A percentile compares a stretch with the other conserved stretches of the same genome.
Conservation (phyloP, 148 eudicot species). For the Vaccinium myrtillus region DNA sequence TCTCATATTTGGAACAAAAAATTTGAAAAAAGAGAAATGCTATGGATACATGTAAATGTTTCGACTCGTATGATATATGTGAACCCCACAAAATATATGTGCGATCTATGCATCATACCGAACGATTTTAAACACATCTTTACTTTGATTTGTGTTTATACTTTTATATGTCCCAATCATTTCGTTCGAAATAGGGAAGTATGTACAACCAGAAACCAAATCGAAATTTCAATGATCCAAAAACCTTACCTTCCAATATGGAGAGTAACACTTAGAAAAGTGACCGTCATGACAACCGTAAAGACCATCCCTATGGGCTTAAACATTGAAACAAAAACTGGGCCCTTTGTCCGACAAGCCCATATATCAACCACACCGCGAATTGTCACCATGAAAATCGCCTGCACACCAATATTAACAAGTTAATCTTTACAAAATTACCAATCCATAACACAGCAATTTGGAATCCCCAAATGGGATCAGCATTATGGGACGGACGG, state of each 20-base stretch:
- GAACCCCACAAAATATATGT: neutral
- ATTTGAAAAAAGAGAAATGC: neutral
- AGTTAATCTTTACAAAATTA: neutral
- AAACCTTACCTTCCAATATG: neutral
- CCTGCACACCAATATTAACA: neutral
- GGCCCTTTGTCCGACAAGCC: neutral
- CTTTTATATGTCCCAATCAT: too few relatives aligned
- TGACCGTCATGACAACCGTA: neutral
- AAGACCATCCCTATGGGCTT: constrained; percentile 10
- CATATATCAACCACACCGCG: neutral
- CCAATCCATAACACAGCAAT: neutral
- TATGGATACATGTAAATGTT: neutral
- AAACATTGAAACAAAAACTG: constrained; percentile 13
- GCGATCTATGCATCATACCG: neutral
- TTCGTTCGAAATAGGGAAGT: too few relatives aligned
- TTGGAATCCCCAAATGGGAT: too few relatives aligned
- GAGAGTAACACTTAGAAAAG: neutral
- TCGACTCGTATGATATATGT: neutral
- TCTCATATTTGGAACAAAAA: too few relatives aligned
- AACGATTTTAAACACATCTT: neutral
- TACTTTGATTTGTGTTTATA: neutral
- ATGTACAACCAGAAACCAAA: too few relatives aligned
- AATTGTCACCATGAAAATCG: neutral
- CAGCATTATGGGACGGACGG: too few relatives aligned
- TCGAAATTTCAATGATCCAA: neutral